Evolutionary conservation across 306 rosid genomes (phyloP).

Genomic region (Echinosophora koreensis): DNA sequence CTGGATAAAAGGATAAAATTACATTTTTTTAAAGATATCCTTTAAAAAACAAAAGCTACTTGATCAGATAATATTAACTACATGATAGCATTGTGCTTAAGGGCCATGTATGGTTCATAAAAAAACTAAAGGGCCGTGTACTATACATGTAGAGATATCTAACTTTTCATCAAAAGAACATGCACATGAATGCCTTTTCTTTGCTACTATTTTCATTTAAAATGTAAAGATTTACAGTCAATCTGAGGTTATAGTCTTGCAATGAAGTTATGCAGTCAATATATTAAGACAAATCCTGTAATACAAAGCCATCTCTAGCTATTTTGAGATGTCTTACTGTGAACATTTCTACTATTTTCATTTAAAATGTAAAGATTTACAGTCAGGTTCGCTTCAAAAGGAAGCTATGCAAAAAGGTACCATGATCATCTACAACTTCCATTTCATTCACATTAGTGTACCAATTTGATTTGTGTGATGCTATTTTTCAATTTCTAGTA

Average conservation of each 20-base stretch:
- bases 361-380: too few relatives aligned
- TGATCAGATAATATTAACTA: too few relatives aligned
- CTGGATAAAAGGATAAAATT: too few relatives aligned
- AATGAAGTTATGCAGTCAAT: not conserved
- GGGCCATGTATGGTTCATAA: too few relatives aligned
- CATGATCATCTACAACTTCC: not conserved
- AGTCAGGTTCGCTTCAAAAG: not conserved
- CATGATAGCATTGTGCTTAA: too few relatives aligned
- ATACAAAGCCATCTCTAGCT: not conserved
- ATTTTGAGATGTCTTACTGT: constrained; percentile 9
- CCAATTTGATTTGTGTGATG: too few relatives aligned
- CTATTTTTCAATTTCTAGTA: too few relatives aligned
- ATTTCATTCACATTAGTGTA: not conserved
- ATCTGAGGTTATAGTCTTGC: constrained; percentile 1
- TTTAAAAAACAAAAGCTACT: too few relatives aligned
- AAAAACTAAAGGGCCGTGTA: too few relatives aligned
- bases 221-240: constrained; percentile 21
- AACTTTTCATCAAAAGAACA: not conserved
- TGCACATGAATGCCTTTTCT: constrained; percentile 8
- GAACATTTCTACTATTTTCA: constrained; percentile 21
- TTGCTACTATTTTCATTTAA: not conserved
- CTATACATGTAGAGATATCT: constrained; percentile 3
- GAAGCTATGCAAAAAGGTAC: not conserved
- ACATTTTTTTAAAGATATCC: too few relatives aligned
- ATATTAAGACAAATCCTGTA: not conserved